Evolutionary conservation across 768 basidiomycete genomes (phyloP).

Genomic region (Mycena rebaudengoi): DNA sequence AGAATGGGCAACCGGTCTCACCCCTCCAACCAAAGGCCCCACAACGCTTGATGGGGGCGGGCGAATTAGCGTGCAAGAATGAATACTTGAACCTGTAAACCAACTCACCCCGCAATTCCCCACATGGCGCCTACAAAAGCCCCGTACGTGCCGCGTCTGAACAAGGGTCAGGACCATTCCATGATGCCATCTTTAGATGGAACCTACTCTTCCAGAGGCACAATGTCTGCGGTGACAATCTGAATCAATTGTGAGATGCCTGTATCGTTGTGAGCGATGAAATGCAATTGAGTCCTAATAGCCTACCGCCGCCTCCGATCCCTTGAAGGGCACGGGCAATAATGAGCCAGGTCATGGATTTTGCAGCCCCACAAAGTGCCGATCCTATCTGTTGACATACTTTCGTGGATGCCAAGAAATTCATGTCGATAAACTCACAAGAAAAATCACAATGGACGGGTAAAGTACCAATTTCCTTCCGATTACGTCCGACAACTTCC

Average conservation of each 20-base stretch:
- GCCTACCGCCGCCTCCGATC: conserved; percentile 81
- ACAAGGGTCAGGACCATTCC: neutral
- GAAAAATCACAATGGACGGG: conserved; percentile 67
- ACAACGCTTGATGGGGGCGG: conserved; percentile 67
- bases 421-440: conserved; percentile 51
- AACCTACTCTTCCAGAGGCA: conserved; percentile 76
- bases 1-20: conserved; percentile 31
- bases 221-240: conserved; percentile 85
- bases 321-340: conserved; percentile 82
- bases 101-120: conserved; percentile 68
- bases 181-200: neutral
- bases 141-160: conserved; percentile 79
- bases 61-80: neutral
- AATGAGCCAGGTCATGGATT: conserved; percentile 81
- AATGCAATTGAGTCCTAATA: conserved; percentile 21
- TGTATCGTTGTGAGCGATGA: neutral
- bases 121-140: conserved; percentile 81
- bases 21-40: conserved; percentile 86
- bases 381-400: conserved; percentile 73
- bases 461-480: conserved; percentile 75
- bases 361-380: conserved; percentile 82
- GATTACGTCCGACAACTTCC: conserved; percentile 72
- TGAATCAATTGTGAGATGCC: conserved; percentile 49
- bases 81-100: neutral
- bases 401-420: conserved; percentile 2